Conservation (phyloP, 106 monocot genomes). For the Dendrobium nobile region DNA sequence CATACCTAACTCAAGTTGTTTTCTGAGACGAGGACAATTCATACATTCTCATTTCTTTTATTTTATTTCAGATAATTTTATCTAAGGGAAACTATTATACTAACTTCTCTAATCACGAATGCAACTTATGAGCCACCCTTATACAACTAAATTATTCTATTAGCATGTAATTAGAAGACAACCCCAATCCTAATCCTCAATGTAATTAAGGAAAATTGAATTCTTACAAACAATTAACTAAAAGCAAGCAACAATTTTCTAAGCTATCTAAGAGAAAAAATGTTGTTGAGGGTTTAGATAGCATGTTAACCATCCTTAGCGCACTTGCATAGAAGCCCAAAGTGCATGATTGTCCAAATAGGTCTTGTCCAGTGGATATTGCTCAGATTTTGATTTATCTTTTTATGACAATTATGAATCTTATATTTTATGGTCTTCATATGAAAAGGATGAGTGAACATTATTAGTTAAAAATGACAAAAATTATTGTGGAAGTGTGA, state of each 20-base stretch:
- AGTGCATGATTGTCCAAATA: background rate
- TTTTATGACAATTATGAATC: background rate
- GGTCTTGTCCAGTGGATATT: conserved; percentile 1
- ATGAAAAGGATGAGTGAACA: background rate
- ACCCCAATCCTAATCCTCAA: background rate
- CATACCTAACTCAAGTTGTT: too few relatives aligned
- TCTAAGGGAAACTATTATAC: too few relatives aligned
- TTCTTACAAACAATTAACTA: background rate
- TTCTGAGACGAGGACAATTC: too few relatives aligned
- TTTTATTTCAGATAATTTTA: too few relatives aligned
- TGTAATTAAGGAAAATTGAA: background rate
- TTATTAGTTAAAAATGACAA: background rate
- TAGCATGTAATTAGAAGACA: background rate
- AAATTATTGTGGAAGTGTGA: background rate
- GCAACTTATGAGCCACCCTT: background rate
- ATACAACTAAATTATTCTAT: background rate
- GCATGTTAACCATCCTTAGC: background rate
- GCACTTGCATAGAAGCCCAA: background rate
- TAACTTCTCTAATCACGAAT: background rate
- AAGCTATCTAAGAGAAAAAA: background rate
- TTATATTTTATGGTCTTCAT: background rate
- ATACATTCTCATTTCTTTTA: background rate
- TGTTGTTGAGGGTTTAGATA: background rate
- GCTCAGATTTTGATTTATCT: background rate
- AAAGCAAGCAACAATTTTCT: background rate